Base-by-base conservation (phyloP, 23 red algal species). In the Gracilaria gracilis region DNA sequence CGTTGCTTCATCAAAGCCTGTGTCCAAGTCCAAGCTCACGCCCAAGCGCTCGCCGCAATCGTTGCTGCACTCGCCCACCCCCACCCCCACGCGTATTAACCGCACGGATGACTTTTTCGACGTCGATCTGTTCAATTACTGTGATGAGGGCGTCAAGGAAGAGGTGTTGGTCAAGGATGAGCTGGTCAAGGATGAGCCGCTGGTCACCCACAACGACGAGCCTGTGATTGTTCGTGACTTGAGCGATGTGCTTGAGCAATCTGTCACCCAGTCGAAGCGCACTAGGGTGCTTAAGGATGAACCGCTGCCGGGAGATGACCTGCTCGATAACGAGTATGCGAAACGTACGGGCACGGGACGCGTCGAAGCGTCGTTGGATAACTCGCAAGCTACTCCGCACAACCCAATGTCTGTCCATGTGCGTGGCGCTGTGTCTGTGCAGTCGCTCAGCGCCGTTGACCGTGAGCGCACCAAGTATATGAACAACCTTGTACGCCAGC, bases 41-140 rank as follows among this genome's bases (percentile, higher is more conserved):
- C 74, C 87, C 42, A 46, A 46, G 42, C 11, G 5, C 5, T 46
- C 42, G 42, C 42, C 42, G 42, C 42, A 23, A 40, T 0, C 40
- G 21, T 42, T 77, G 39, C 39, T 90, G 38, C 74, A 81, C 87
- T 24, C 70, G 25, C 87, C 87, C 11, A 32, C 19, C 5, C 87
- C 87, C 59, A 64, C 58, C 9, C 87, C 87, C 33, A 77, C 71
- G 17, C 38, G n/a, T 19, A 31, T 69, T n/a, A n/a, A n/a, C 55
- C 9, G 11, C 64, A 70, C 9, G 62, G 46, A 71, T 29, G 87
- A 90, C 74, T n/a, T n/a, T n/a, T n/a, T n/a, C n/a, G n/a, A n/a
- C n/a, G n/a, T n/a, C n/a, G 86, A 89, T 27, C 81, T 90, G 33
- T 90, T 90, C 87, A 76, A 33, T 4, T 90, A 90, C 58, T 4